phyloP scores from a whole-genome alignment of 2,329 filamentous ascomycete genomes.

The Penicillium sp. region DNA sequence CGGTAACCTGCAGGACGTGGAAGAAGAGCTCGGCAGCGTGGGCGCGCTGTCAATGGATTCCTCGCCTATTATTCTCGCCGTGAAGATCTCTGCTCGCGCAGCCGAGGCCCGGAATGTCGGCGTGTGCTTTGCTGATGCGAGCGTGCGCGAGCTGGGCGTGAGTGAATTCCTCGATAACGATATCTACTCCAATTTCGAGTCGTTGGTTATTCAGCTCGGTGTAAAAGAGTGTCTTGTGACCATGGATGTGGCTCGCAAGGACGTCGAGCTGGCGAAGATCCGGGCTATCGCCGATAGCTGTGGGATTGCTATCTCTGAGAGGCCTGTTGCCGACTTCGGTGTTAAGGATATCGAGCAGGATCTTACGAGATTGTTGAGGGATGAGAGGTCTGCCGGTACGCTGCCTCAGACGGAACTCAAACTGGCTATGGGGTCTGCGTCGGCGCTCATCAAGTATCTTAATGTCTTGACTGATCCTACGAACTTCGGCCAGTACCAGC shows the following conservation, averaged over 20 bases:
- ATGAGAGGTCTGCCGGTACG: conserved; percentile 73
- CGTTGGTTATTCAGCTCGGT: conserved; percentile 90
- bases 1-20: conserved; percentile 93
- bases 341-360: conserved; percentile 95
- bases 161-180: conserved; percentile 99
- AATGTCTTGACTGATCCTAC: conserved; percentile 84
- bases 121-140: conserved; percentile 97
- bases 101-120: conserved; percentile 82
- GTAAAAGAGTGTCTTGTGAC: conserved; percentile 93
- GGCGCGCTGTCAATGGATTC: conserved; percentile 68
- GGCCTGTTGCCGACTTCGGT: conserved; percentile 73
- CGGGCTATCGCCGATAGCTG: conserved; percentile 88
- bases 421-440: conserved; percentile 91
- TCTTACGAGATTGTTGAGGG: conserved; percentile 79
- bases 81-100: conserved; percentile 88
- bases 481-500: conserved; percentile 95
- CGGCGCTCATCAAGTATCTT: conserved; percentile 91
- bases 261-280: conserved; percentile 84
- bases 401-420: conserved; percentile 91
- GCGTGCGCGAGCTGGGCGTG: conserved; percentile 89
- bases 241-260: conserved; percentile 74
- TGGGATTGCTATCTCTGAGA: conserved; percentile 83
- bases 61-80: conserved; percentile 89
- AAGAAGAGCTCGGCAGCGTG: conserved; percentile 78
- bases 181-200: conserved; percentile 96